phyloP scores from a whole-genome alignment of 2,329 filamentous ascomycete species.

The Chaetomiaceae sp. region DNA sequence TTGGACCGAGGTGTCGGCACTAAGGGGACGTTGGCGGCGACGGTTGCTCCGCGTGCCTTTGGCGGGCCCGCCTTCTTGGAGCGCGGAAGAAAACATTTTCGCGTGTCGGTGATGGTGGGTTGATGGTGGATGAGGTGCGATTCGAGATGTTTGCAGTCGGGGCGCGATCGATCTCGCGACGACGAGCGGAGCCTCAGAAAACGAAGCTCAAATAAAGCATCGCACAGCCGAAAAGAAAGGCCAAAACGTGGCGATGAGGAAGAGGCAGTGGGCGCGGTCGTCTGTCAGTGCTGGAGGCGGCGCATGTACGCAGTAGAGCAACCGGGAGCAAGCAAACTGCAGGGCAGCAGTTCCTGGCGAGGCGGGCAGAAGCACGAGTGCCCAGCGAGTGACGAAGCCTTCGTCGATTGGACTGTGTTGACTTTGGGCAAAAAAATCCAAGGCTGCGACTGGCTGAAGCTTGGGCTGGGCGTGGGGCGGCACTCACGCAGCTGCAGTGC shows the following conservation, averaged over 20 bases:
- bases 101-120: slow-evolving; percentile 1
- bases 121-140: neutral
- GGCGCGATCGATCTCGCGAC: slow-evolving; percentile 10
- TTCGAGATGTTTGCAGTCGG: slow-evolving; percentile 8
- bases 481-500: slow-evolving; percentile 1
- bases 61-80: slow-evolving; percentile 46
- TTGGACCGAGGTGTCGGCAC: slow-evolving; percentile 47
- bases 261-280: neutral
- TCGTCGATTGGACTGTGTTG: slow-evolving; percentile 28
- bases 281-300: slow-evolving; percentile 2
- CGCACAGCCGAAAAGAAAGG: slow-evolving; percentile 5
- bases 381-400: too few relatives aligned
- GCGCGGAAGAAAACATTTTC: slow-evolving; percentile 55
- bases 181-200: slow-evolving; percentile 1
- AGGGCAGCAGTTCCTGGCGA: slow-evolving; percentile 6
- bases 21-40: slow-evolving; percentile 54
- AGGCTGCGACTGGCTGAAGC: slow-evolving; percentile 23
- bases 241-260: slow-evolving; percentile 3
- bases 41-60: slow-evolving; percentile 52
- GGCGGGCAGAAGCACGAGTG: slow-evolving; percentile 19
- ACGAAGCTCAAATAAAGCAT: slow-evolving; percentile 11
- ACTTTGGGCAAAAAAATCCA: slow-evolving; percentile 26
- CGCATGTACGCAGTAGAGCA: slow-evolving; percentile 3
- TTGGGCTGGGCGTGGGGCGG: slow-evolving; percentile 18
- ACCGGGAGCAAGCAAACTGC: slow-evolving; percentile 4